Conservation (phyloP, 139 green algal genomes). For the Astrephomene gubernaculifera region DNA sequence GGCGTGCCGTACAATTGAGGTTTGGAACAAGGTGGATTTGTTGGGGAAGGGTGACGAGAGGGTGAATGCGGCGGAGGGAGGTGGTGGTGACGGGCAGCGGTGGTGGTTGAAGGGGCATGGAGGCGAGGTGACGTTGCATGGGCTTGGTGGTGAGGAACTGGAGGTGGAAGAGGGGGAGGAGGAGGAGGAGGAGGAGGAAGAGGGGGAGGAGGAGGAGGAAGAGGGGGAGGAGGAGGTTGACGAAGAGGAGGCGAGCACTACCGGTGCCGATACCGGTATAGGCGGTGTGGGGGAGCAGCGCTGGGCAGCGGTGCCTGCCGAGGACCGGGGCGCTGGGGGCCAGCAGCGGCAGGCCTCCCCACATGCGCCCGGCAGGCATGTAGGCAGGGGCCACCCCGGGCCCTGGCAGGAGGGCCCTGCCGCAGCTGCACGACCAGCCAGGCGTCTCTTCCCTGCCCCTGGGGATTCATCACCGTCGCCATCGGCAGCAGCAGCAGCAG, state of each 20-base stretch:
- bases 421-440: no score
- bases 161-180: not conserved
- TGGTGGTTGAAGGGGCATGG: not conserved
- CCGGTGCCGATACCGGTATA: no score
- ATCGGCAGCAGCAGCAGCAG: no score
- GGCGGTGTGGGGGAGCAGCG: no score
- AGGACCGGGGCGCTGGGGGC: no score
- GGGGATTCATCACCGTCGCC: no score
- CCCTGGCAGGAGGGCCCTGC: no score
- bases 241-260: not conserved
- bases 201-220: not conserved
- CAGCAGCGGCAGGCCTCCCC: no score
- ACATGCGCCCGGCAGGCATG: no score
- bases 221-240: not conserved
- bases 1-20: slow-evolving; percentile 28
- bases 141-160: not conserved
- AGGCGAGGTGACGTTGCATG: not conserved
- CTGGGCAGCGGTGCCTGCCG: no score
- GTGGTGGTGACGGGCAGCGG: not conserved
- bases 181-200: not conserved
- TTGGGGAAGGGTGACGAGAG: not conserved
- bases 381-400: no score
- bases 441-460: no score
- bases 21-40: slow-evolving; percentile 50
- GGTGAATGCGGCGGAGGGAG: not conserved